A percentile compares a stretch with the other conserved stretches of the same genome.
phyloP scores from a whole-genome alignment of 345 rosid genomes.

The Brassica carinata region DNA sequence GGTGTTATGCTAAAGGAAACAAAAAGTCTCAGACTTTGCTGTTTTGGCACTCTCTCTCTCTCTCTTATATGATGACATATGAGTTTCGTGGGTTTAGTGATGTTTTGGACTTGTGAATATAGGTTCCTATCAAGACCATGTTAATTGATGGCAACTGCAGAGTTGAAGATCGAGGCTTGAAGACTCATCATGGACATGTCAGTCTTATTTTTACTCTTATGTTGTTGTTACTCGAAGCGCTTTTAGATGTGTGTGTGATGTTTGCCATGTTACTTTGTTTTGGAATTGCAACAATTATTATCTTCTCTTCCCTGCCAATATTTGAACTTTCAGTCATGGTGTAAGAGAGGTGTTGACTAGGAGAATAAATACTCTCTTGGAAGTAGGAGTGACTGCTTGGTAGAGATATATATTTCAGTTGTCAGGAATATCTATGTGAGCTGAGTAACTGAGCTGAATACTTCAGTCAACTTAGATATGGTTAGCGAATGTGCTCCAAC shows the following conservation, averaged over 20 bases:
- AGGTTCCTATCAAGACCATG: conserved; percentile 98
- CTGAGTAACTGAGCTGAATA: conserved; percentile 6
- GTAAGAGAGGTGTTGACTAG: conserved; percentile 22
- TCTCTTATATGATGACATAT: neutral
- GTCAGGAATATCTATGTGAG: neutral
- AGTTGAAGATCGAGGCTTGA: conserved; percentile 99
- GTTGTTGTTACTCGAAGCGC: neutral
- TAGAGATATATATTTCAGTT: conserved; percentile 12
- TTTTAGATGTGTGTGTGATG: neutral
- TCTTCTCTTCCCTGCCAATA: conserved; percentile 4
- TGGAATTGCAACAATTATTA: neutral
- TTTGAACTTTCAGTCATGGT: neutral
- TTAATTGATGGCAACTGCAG: conserved; percentile 95
- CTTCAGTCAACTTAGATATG: neutral
- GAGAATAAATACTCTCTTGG: neutral
- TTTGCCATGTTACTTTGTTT: conserved; percentile 14
- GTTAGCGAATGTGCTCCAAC: conserved; percentile 7
- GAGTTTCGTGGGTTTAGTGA: neutral
- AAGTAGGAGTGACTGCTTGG: conserved; percentile 21
- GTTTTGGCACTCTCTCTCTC: neutral
- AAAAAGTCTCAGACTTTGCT: neutral
- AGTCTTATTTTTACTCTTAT: conserved; percentile 36
- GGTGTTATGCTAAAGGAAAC: too few relatives aligned
- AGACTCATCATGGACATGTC: conserved; percentile 98
- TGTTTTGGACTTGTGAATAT: conserved; percentile 33